Evolutionary conservation across 306 rosid species (phyloP).

Genomic region (Ammopiptanthus mongolicus): DNA sequence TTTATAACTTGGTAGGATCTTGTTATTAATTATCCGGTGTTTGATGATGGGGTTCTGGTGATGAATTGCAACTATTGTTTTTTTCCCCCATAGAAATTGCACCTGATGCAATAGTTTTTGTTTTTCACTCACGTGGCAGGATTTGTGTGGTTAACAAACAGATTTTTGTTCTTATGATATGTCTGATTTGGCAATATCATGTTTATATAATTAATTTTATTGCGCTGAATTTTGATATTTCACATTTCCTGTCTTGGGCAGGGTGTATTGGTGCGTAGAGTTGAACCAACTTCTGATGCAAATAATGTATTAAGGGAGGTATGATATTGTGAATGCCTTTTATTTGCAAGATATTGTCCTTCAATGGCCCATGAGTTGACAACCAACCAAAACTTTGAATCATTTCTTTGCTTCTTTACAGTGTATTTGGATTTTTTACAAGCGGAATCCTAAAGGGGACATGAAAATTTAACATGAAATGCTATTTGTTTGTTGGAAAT

Average conservation of each 20-base stretch:
- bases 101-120: background rate
- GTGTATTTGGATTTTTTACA: background rate
- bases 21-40: background rate
- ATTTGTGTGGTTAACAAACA: background rate
- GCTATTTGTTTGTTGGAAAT: background rate
- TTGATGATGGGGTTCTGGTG: background rate
- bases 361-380: background rate
- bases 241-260: conserved; percentile 31
- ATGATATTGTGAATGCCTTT: conserved; percentile 46
- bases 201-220: background rate
- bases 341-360: conserved; percentile 13
- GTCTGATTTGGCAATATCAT: background rate
- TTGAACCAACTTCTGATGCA: conserved; percentile 94
- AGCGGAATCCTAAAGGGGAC: background rate
- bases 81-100: background rate
- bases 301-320: conserved; percentile 85
- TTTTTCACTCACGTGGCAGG: background rate
- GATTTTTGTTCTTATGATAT: background rate
- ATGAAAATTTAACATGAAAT: background rate
- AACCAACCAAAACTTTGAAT: conserved; percentile 7
- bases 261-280: conserved; percentile 92
- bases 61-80: background rate
- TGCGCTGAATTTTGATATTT: conserved; percentile 20
- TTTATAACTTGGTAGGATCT: background rate
- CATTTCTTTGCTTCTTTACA: conserved; percentile 15